Percentiles rank a stretch among this genome's conserved stretches.
Conservation (phyloP, 208 protist genomes). For the Wallacemonas sp. region DNA sequence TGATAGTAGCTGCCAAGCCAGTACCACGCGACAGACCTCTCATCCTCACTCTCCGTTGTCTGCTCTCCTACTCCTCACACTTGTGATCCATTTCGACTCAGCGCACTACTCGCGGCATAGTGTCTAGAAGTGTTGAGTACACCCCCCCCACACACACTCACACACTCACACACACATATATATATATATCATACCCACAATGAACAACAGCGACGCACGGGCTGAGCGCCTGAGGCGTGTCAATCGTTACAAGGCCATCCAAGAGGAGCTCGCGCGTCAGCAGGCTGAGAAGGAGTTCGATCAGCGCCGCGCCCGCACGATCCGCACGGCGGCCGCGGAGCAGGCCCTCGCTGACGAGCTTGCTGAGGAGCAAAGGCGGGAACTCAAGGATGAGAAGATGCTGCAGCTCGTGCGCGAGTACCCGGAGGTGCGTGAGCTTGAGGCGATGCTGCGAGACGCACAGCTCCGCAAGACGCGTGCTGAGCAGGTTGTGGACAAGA, state of each 20-base stretch:
- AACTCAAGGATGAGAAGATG: conserved; percentile 87
- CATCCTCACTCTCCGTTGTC: too few relatives aligned
- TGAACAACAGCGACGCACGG: conserved; percentile 53
- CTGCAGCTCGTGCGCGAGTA: conserved; percentile 78
- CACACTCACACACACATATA: background rate
- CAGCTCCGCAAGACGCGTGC: conserved; percentile 75
- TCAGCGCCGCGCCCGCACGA: conserved; percentile 42
- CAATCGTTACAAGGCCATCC: conserved; percentile 85
- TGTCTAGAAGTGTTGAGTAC: too few relatives aligned
- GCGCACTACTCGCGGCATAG: too few relatives aligned
- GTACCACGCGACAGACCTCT: too few relatives aligned
- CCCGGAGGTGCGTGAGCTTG: conserved; percentile 80
- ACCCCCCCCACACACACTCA: too few relatives aligned
- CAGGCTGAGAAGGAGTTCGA: conserved; percentile 74
- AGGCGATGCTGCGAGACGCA: conserved; percentile 72
- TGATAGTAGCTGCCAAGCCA: too few relatives aligned
- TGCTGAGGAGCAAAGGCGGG: conserved; percentile 68
- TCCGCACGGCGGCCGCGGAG: conserved; percentile 56
- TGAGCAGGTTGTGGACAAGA: conserved; percentile 69
- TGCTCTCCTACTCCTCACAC: too few relatives aligned
- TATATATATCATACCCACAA: conserved; percentile 9
- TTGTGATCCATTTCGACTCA: too few relatives aligned
- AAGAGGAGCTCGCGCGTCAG: conserved; percentile 79
- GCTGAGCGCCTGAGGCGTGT: conserved; percentile 84
- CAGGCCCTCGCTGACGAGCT: conserved; percentile 79